These are phyloP conservation scores for Alternaria brassicicola DNA, from an alignment of 2,329 filamentous ascomycete genomes.

Conservation along the genomic window DNA sequence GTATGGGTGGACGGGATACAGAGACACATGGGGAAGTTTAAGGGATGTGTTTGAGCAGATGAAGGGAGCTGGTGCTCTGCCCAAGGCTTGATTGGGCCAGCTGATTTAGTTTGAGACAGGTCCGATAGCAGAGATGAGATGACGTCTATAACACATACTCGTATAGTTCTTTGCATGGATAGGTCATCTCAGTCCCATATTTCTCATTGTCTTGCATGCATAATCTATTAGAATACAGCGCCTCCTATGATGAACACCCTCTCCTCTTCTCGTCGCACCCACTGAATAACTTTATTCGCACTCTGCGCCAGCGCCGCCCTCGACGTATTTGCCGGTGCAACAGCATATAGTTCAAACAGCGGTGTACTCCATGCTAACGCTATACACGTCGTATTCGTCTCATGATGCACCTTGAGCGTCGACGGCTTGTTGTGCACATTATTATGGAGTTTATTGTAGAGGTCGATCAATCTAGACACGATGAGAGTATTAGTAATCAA, in stretches of 20 bases:
- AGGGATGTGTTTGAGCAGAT: constrained; percentile 45
- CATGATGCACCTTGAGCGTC: constrained; percentile 85
- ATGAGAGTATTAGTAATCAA: not conserved
- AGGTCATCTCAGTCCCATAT: not conserved
- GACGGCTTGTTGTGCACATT: constrained; percentile 83
- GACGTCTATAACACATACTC: not conserved
- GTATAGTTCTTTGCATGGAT: not conserved
- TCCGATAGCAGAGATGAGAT: not conserved
- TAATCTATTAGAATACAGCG: constrained; percentile 66
- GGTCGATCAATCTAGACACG: constrained; percentile 61
- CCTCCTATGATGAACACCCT: constrained; percentile 95
- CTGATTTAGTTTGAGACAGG: not conserved
- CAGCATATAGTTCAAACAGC: constrained; percentile 90
- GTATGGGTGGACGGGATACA: constrained; percentile 52
- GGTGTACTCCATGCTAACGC: constrained; percentile 91
- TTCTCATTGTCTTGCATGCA: not conserved
- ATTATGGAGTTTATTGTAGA: constrained; percentile 85
- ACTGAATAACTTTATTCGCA: constrained; percentile 87
- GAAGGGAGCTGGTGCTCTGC: constrained; percentile 36
- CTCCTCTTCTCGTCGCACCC: constrained; percentile 91
- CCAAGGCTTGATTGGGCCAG: constrained; percentile 1
- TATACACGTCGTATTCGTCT: constrained; percentile 71
- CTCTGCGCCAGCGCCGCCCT: constrained; percentile 76
- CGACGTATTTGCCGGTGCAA: constrained; percentile 75
- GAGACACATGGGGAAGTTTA: constrained; percentile 47